These are phyloP conservation scores for Bipolaris bicolor DNA, from an alignment of 2,329 filamentous ascomycete genomes.

Conservation along the genomic window DNA sequence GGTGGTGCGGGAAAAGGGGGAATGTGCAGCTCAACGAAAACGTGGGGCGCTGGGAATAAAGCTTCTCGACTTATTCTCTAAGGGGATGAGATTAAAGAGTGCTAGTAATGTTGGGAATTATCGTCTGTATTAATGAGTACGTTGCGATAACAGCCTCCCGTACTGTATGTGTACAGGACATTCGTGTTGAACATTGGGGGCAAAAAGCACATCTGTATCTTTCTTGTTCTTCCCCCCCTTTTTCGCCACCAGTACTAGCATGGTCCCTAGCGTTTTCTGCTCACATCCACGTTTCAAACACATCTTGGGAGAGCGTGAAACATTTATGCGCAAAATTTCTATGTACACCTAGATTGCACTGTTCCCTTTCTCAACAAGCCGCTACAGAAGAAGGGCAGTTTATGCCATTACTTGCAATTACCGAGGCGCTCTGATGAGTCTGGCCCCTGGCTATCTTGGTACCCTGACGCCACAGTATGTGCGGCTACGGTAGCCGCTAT, in stretches of 20 bases:
- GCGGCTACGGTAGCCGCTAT: too few species aligned
- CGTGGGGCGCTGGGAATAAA: not conserved
- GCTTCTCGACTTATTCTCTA: too few species aligned
- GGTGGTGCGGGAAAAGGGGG: not conserved
- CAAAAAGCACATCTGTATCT: not conserved
- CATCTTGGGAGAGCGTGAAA: not conserved
- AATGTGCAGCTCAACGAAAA: not conserved
- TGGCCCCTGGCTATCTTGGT: too few species aligned
- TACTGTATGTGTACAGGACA: too few species aligned
- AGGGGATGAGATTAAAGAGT: too few species aligned
- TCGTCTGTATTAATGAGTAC: not conserved
- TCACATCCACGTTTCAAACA: not conserved
- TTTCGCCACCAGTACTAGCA: not conserved
- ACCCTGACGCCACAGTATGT: too few species aligned
- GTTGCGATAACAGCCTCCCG: not conserved
- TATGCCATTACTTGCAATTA: too few species aligned
- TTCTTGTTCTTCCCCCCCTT: not conserved
- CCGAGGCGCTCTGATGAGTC: too few species aligned
- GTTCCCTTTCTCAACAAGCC: too few species aligned
- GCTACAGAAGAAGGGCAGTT: too few species aligned
- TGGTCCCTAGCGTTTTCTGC: not conserved
- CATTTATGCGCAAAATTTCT: not conserved
- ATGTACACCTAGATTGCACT: not conserved
- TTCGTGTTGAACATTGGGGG: too few species aligned
- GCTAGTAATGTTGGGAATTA: too few species aligned